Conservation (phyloP, 805 yeast genomes). For the Isabelozyma pseudorhagii region DNA sequence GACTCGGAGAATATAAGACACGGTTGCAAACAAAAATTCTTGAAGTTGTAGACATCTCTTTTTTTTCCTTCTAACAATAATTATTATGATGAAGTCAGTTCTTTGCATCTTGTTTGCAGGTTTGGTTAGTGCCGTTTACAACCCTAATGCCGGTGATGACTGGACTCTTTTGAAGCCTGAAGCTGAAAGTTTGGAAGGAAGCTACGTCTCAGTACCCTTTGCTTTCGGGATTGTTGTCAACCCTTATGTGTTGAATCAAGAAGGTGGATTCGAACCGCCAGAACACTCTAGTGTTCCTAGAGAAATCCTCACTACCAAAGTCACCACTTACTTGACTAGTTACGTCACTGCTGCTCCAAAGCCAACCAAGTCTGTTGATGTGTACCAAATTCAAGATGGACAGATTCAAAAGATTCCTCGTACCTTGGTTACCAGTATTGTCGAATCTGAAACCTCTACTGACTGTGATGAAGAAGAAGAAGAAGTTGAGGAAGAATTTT, state of each 20-base stretch:
- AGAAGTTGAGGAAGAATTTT: background rate
- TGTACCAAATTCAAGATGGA: slow-evolving; percentile 25
- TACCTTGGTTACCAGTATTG: background rate
- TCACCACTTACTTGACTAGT: slow-evolving; percentile 10
- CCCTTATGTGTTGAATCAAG: slow-evolving; percentile 16
- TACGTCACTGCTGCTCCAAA: slow-evolving; percentile 16
- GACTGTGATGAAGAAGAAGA: slow-evolving; percentile 1
- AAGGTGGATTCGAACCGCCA: slow-evolving; percentile 19
- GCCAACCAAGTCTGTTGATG: slow-evolving; percentile 18
- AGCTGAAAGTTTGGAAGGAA: slow-evolving; percentile 9
- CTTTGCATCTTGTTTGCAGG: slow-evolving; percentile 2
- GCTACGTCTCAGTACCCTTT: slow-evolving; percentile 26
- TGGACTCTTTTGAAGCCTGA: slow-evolving; percentile 33
- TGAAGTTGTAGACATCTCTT: slow-evolving; percentile 1
- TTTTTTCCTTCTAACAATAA: background rate
- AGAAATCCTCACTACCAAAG: slow-evolving; percentile 8
- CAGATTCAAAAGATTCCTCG: slow-evolving; percentile 20
- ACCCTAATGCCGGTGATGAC: slow-evolving; percentile 31
- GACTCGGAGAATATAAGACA: background rate
- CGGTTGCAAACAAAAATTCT: background rate
- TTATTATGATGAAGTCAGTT: background rate
- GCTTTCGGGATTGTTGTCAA: slow-evolving; percentile 34
- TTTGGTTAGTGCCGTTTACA: slow-evolving; percentile 5
- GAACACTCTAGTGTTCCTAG: slow-evolving; percentile 7
- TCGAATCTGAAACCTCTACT: background rate